phyloP scores from a whole-genome alignment of 2,329 filamentous ascomycete genomes.

The Fusarium tjaetaba region DNA sequence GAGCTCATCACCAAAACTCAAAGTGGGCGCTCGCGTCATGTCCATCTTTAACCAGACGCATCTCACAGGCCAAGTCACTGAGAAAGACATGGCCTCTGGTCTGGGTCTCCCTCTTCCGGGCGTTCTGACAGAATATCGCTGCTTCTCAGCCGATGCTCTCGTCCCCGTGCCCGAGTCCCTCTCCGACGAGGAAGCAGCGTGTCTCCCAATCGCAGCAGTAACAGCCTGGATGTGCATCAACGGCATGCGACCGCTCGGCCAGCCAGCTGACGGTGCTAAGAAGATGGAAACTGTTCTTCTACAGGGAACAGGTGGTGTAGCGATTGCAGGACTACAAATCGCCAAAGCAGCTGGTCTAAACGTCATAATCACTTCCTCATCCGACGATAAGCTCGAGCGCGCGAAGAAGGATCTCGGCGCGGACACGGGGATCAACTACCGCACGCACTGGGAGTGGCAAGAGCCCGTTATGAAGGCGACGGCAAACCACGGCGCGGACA shows the following conservation, averaged over 20 bases:
- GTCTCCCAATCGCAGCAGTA: constrained; percentile 68
- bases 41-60: constrained; percentile 70
- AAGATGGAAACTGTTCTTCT: constrained; percentile 54
- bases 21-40: constrained; percentile 71
- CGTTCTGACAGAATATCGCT: constrained; percentile 67
- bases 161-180: constrained; percentile 67
- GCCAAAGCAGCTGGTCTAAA: constrained; percentile 62
- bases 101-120: constrained; percentile 70
- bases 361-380: constrained; percentile 65
- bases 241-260: constrained; percentile 64
- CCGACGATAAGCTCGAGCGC: constrained; percentile 59
- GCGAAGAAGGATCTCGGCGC: constrained; percentile 60
- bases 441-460: constrained; percentile 62
- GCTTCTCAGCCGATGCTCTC: constrained; percentile 66
- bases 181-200: constrained; percentile 67
- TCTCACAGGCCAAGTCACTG: constrained; percentile 67
- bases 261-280: constrained; percentile 47
- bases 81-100: constrained; percentile 63
- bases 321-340: constrained; percentile 62
- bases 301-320: constrained; percentile 65
- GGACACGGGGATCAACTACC: constrained; percentile 64
- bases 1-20: constrained; percentile 55
- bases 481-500: constrained; percentile 57
- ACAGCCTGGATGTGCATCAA: constrained; percentile 75
- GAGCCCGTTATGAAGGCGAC: constrained; percentile 59